Conservation (phyloP, 371 early-diverging fungal species). For the Rhizopus microsporus region DNA sequence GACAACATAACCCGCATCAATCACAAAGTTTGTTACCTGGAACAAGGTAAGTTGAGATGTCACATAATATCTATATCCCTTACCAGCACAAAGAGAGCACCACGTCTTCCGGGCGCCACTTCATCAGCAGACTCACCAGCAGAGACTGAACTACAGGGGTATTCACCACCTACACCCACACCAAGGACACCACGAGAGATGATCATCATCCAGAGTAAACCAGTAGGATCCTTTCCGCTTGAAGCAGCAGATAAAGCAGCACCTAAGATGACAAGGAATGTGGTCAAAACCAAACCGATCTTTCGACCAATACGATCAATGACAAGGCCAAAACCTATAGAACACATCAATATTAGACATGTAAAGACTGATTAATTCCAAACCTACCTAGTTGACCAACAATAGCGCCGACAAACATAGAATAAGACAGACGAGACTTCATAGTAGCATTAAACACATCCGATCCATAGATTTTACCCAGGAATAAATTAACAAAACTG, state of each 20-base stretch:
- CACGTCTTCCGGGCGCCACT: conserved; percentile 53
- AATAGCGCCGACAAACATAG: conserved; percentile 50
- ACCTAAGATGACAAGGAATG: conserved; percentile 52
- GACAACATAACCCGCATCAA: conserved; percentile 59
- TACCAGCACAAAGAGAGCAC: conserved; percentile 56
- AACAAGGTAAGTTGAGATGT: background rate
- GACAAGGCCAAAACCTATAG: conserved; percentile 37
- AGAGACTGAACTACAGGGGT: conserved; percentile 61
- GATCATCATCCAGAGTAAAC: conserved; percentile 64
- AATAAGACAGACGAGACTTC: conserved; percentile 44
- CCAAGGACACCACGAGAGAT: conserved; percentile 60
- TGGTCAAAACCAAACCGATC: conserved; percentile 52
- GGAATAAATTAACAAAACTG: conserved; percentile 39
- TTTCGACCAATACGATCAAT: conserved; percentile 58
- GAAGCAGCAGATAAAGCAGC: conserved; percentile 50
- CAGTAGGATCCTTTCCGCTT: conserved; percentile 35
- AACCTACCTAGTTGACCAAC: conserved; percentile 44
- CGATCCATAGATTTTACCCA: conserved; percentile 40
- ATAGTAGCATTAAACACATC: conserved; percentile 32
- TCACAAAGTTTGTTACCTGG: conserved; percentile 56
- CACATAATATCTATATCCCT: conserved; percentile 7
- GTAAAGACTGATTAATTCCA: background rate
- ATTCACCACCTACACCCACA: conserved; percentile 57
- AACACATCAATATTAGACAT: background rate
- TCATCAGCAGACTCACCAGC: conserved; percentile 66